These are phyloP conservation scores for Globisporangium heterothallicum DNA, from an alignment of 352 stramenopile species.

Conservation along the genomic window DNA sequence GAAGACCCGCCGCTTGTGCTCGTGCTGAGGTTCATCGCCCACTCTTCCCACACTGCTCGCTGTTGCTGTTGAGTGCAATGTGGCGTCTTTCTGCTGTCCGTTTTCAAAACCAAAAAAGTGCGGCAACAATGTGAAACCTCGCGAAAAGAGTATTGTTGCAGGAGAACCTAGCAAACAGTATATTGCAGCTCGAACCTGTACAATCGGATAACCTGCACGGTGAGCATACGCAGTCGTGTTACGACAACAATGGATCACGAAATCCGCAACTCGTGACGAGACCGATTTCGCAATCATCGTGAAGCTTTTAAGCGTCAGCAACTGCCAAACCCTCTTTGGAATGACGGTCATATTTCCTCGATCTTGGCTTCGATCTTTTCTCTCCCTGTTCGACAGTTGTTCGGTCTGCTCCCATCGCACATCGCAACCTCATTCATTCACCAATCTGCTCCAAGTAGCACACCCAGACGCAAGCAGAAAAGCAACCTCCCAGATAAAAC, in stretches of 20 bases:
- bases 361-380: neutral
- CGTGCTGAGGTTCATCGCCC: slow-evolving; percentile 11
- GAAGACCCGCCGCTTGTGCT: slow-evolving; percentile 12
- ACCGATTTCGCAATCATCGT: slow-evolving; percentile 5
- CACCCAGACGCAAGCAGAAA: neutral
- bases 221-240: too few relatives aligned
- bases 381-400: too few relatives aligned
- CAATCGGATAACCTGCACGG: too few relatives aligned
- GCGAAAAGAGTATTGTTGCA: neutral
- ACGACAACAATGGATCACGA: too few relatives aligned
- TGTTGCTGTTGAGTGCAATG: slow-evolving; percentile 14
- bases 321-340: neutral
- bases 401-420: too few relatives aligned
- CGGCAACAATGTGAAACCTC: neutral
- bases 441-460: slow-evolving; percentile 1
- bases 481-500: too few relatives aligned
- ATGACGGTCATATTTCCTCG: neutral
- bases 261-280: slow-evolving; percentile 1
- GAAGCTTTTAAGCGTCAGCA: neutral
- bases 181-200: too few relatives aligned
- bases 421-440: slow-evolving; percentile 9
- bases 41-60: slow-evolving; percentile 12
- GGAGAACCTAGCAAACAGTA: neutral
- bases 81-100: neutral
- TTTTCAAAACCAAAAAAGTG: neutral